A percentile compares a stretch with the other conserved stretches of the same genome.
Evolutionary conservation across 805 yeast genomes (phyloP).

Genomic region (Pichia pseudocactophila): DNA sequence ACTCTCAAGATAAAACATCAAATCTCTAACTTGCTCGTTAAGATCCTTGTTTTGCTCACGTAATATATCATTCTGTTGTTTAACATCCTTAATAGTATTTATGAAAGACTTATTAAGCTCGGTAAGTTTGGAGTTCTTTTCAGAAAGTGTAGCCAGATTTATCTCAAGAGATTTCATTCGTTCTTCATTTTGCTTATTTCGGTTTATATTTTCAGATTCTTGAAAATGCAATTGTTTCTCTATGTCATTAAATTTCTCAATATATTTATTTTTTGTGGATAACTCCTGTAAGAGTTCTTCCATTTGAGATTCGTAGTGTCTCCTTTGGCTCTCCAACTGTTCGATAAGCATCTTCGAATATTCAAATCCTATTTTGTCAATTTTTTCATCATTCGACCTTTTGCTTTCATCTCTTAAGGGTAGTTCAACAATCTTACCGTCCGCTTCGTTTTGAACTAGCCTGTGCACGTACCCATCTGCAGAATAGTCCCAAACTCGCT

Average conservation of each 20-base stretch:
- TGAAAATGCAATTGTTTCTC: too few relatives aligned
- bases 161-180: too few relatives aligned
- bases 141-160: too few relatives aligned
- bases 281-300: conserved; percentile 22
- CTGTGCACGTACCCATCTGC: conserved; percentile 88
- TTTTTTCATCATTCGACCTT: conserved; percentile 29
- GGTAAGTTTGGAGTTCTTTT: background rate
- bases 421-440: conserved; percentile 83
- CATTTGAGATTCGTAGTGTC: conserved; percentile 58
- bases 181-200: too few relatives aligned
- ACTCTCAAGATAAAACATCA: conserved; percentile 73
- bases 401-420: conserved; percentile 28
- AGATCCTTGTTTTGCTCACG: conserved; percentile 38
- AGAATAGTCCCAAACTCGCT: conserved; percentile 91
- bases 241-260: background rate
- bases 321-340: conserved; percentile 80
- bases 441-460: conserved; percentile 72
- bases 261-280: background rate
- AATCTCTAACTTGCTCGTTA: conserved; percentile 58
- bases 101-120: conserved; percentile 34
- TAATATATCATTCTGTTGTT: conserved; percentile 27
- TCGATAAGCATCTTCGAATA: conserved; percentile 71
- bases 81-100: conserved; percentile 31
- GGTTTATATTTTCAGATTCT: too few relatives aligned
- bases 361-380: conserved; percentile 60